Conservation (phyloP, 495 filamentous ascomycete species). For the Penicillium cataractarum region DNA sequence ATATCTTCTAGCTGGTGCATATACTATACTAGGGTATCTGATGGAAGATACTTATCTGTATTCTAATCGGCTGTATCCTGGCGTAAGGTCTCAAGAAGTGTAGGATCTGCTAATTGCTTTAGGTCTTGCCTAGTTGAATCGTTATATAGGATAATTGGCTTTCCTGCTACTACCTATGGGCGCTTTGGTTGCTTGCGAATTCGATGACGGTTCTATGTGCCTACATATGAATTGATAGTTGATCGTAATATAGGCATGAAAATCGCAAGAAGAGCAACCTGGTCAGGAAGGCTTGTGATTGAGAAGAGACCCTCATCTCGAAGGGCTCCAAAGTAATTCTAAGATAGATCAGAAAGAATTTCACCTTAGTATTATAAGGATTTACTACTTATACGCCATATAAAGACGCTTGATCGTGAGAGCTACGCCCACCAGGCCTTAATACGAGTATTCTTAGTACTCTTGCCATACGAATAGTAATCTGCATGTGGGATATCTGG, state of each 20-base stretch:
- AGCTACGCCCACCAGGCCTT: neutral
- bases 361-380: neutral
- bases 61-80: neutral
- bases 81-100: neutral
- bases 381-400: neutral
- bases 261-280: neutral
- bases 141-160: neutral
- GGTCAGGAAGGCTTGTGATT: neutral
- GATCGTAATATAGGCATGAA: neutral
- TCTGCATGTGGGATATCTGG: neutral
- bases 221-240: neutral
- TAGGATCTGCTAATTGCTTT: neutral
- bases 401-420: neutral
- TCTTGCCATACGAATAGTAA: neutral
- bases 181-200: neutral
- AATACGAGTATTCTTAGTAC: conserved; percentile 1
- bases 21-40: neutral
- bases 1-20: neutral
- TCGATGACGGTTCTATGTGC: neutral
- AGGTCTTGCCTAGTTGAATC: neutral
- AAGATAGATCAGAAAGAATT: neutral
- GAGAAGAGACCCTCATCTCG: neutral
- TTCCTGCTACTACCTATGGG: neutral
- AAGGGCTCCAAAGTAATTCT: neutral
- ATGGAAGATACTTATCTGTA: neutral